phyloP scores from a whole-genome alignment of 768 basidiomycete species.

The Hygrocybe coccinea region DNA sequence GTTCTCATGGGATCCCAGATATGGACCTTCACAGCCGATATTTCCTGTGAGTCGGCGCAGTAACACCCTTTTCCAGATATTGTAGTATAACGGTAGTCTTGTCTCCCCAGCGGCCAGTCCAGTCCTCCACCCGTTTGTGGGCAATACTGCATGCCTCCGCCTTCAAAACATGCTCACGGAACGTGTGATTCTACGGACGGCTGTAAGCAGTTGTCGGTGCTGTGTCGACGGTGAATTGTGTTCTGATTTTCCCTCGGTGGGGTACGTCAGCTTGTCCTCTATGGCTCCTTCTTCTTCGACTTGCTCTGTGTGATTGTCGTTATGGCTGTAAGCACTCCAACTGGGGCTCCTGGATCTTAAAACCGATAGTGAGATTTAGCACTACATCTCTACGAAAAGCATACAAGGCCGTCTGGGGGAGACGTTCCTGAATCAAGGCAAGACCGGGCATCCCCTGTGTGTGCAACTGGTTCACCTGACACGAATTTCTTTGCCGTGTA shows the following conservation, averaged over 20 bases:
- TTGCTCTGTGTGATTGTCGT: neutral
- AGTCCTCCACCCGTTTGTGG: neutral
- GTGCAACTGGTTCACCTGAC: neutral
- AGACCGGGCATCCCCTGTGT: neutral
- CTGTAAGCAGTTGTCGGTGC: neutral
- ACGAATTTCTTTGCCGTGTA: neutral
- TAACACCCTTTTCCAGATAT: neutral
- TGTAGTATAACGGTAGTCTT: neutral
- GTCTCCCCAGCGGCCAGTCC: neutral
- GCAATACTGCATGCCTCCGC: neutral
- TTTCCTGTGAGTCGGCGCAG: neutral
- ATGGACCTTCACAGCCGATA: neutral
- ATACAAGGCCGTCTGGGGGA: neutral
- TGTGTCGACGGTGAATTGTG: neutral
- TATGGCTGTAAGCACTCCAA: neutral
- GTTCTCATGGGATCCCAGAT: neutral
- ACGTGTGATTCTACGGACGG: neutral
- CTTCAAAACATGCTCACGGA: neutral
- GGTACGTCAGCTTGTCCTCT: neutral
- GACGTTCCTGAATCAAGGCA: slow-evolving; percentile 3
- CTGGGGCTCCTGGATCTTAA: too few species aligned
- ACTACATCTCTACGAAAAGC: neutral
- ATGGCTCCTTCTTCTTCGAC: neutral
- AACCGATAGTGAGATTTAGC: neutral
- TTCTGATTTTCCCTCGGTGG: neutral